These are phyloP conservation scores for Ceratobasidium sp. DNA, from an alignment of 1,284 basidiomycete species.

Conservation along the genomic window DNA sequence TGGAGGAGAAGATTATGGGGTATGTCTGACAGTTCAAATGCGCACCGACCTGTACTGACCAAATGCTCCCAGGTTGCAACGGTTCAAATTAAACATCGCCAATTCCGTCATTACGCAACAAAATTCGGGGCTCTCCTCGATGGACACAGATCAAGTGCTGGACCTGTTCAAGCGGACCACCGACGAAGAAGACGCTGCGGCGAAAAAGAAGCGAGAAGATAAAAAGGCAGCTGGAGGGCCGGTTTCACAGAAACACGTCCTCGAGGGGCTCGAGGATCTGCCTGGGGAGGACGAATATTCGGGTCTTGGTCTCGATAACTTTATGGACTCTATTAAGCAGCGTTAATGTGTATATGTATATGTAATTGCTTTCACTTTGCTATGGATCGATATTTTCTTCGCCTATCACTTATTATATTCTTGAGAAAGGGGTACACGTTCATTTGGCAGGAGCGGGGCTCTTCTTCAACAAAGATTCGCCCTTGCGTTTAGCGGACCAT, in stretches of 20 bases:
- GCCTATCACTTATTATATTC: constrained; percentile 2
- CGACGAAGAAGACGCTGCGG: constrained; percentile 74
- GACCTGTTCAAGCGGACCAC: constrained; percentile 92
- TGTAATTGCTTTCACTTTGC: constrained; percentile 38
- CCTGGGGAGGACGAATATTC: constrained; percentile 93
- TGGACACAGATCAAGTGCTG: constrained; percentile 97
- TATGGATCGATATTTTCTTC: constrained; percentile 14
- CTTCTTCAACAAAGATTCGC: constrained; percentile 43
- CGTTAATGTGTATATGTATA: constrained; percentile 46
- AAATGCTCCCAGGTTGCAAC: constrained; percentile 77
- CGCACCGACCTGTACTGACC: constrained; percentile 36
- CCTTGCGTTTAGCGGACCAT: constrained; percentile 48
- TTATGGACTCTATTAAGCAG: constrained; percentile 73
- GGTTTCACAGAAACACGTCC: constrained; percentile 79
- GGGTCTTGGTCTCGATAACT: constrained; percentile 84
- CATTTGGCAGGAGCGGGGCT: constrained; percentile 25
- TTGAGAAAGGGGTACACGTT: constrained; percentile 15
- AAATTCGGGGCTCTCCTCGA: constrained; percentile 91
- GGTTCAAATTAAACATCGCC: constrained; percentile 99
- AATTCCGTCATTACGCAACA: constrained; percentile 98
- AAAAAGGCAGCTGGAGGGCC: constrained; percentile 68
- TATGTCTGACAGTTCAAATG: constrained; percentile 60
- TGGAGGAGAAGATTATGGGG: constrained; percentile 99
- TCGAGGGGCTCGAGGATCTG: constrained; percentile 89
- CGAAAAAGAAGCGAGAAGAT: constrained; percentile 71